Conservation (phyloP, 306 rosid species). For the Urtica urens region DNA sequence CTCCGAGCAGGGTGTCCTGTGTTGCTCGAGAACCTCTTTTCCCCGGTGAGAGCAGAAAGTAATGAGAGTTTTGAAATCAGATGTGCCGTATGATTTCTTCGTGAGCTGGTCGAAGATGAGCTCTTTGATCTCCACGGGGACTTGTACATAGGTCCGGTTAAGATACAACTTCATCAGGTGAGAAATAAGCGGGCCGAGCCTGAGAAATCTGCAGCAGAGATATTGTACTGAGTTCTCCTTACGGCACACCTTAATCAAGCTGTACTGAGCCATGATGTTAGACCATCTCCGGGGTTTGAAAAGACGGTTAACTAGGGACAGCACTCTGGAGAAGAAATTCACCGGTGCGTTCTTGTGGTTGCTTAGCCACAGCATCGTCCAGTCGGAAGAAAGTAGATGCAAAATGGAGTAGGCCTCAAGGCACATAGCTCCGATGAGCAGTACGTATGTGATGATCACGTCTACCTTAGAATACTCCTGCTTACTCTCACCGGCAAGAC, state of each 20-base stretch:
- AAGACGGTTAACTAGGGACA: neutral
- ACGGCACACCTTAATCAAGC: conserved; percentile 11
- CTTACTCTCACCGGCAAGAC: neutral
- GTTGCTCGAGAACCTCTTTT: neutral
- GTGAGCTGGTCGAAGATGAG: conserved; percentile 12
- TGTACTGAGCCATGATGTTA: conserved; percentile 20
- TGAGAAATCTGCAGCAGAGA: too few species aligned
- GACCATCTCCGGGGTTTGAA: conserved; percentile 20
- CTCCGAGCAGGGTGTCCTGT: neutral
- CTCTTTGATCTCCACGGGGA: conserved; percentile 7
- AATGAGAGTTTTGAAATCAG: neutral
- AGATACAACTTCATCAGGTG: neutral
- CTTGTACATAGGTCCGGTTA: conserved; percentile 2
- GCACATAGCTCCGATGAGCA: conserved; percentile 25
- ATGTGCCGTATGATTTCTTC: neutral
- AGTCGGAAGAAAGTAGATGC: conserved; percentile 20
- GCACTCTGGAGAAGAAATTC: neutral
- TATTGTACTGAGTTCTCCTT: neutral
- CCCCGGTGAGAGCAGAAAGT: neutral
- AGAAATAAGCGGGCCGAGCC: neutral
- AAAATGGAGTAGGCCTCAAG: conserved; percentile 20
- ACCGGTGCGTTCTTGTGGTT: neutral
- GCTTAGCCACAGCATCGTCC: conserved; percentile 20
- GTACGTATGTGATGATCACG: conserved; percentile 7
- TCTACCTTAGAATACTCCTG: neutral